These are phyloP conservation scores for Trichoderma sp. DNA, from an alignment of 2,329 filamentous ascomycete genomes.

Conservation along the genomic window DNA sequence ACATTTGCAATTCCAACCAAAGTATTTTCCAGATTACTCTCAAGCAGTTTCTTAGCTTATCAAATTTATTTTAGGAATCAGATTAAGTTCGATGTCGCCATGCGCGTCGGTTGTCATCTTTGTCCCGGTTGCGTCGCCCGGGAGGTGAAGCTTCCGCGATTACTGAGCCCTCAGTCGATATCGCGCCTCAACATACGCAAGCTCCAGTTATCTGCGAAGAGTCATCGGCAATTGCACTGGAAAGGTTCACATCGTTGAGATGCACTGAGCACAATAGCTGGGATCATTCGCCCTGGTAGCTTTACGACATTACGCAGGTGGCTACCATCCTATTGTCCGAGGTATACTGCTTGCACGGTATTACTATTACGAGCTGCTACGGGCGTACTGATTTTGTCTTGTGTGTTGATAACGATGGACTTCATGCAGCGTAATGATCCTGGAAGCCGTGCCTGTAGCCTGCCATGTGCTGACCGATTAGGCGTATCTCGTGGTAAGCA, in stretches of 20 bases:
- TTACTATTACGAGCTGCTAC: background rate
- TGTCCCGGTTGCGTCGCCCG: background rate
- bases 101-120: background rate
- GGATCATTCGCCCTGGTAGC: background rate
- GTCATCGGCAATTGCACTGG: background rate
- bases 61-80: background rate
- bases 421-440: background rate
- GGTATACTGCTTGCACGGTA: background rate
- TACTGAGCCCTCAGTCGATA: background rate
- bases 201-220: background rate
- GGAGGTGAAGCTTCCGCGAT: background rate
- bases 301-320: background rate
- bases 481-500: background rate
- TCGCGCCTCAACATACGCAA: background rate
- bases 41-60: background rate
- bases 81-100: background rate
- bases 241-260: background rate
- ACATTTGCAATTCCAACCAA: background rate
- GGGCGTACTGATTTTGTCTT: background rate
- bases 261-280: background rate
- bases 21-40: background rate
- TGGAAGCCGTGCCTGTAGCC: background rate
- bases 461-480: background rate
- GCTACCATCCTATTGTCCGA: background rate
- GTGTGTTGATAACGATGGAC: background rate